Evolutionary conservation across 495 filamentous ascomycete genomes (phyloP), one percentile per base, ranked within the genome.

Genomic region (Hypomontagnella monticulosa): DNA sequence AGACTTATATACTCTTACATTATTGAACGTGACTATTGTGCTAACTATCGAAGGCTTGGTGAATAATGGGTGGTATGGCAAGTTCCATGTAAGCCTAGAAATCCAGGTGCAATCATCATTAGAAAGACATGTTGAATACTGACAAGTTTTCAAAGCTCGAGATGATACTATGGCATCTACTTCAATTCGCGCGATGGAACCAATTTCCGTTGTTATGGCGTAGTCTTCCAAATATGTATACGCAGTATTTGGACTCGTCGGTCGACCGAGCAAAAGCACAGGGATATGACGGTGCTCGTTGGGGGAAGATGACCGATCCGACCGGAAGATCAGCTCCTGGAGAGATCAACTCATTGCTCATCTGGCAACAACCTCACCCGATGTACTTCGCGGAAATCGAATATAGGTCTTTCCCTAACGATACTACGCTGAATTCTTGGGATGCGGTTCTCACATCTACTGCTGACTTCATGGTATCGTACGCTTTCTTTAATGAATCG

Each of bases 271-370:
- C 85, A 0, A 34, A 53, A 6, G 43, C 59, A 0, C 83, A 85
- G 58, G 83, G 84, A 10, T 87, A 86, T 62, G 57, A 63, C 1
- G 85, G 84, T 3, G 81, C 83, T 7, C 77, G 83, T 51, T 81
- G 82, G 79, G 83, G 85, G 6, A 87, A 87, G 70, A 86, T 86
- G 83, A 84, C 78, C 5, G 85, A 86, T 66, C 80, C 84, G 0
- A 79, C 79, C 3, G 84, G 85, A 44, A 72, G 83, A 50, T 79
- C 76, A 38, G 83, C 84, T 9, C 85, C 85, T 6, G 85, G 83
- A 12, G 81, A 84, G 60, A 85, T 85, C 64, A 84, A 85, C 67
- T 75, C 73, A 12, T 67, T 85, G 19, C 67, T 85, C 16, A 83
- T 84, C 52, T 85, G 83, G 83, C 83, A 85, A 58, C 83, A 85